These are phyloP conservation scores for Penicillium verrucosum DNA, from an alignment of 2,329 filamentous ascomycete genomes.

Conservation along the genomic window DNA sequence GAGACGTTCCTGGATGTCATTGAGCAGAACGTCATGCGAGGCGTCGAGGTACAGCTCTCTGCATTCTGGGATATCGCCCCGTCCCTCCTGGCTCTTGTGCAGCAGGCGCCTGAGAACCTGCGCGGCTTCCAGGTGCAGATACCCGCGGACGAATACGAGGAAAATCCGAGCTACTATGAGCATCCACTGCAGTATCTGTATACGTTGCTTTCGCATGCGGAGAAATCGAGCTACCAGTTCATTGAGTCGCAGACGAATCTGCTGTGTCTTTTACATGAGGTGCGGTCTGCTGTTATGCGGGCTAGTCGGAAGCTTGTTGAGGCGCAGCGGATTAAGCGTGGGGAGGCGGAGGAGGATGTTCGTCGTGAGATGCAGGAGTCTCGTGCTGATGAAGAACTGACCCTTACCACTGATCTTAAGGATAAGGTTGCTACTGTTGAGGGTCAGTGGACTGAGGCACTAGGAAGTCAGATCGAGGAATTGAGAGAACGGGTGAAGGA, in stretches of 20 bases:
- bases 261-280: conserved; percentile 84
- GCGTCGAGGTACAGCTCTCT: conserved; percentile 85
- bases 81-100: conserved; percentile 70
- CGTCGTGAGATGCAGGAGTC: conserved; percentile 54
- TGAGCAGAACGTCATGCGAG: conserved; percentile 78
- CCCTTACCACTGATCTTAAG: conserved; percentile 80
- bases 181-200: conserved; percentile 91
- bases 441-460: conserved; percentile 81
- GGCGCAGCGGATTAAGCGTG: conserved; percentile 55
- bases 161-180: conserved; percentile 76
- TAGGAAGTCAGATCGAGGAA: conserved; percentile 71
- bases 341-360: conserved; percentile 43
- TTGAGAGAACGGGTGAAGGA: conserved; percentile 72
- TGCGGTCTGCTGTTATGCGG: conserved; percentile 72
- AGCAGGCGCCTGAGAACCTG: conserved; percentile 65
- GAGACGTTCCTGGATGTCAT: conserved; percentile 75
- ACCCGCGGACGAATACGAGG: conserved; percentile 70
- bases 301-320: conserved; percentile 67
- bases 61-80: conserved; percentile 99
- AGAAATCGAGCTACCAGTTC: conserved; percentile 93
- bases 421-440: conserved; percentile 90
- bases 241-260: conserved; percentile 93
- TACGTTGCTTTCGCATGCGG: conserved; percentile 76
- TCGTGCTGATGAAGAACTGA: conserved; percentile 63
- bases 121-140: conserved; percentile 69